Evolutionary conservation across 208 protist genomes (phyloP).

Genomic region (Trypanosoma boissoni): DNA sequence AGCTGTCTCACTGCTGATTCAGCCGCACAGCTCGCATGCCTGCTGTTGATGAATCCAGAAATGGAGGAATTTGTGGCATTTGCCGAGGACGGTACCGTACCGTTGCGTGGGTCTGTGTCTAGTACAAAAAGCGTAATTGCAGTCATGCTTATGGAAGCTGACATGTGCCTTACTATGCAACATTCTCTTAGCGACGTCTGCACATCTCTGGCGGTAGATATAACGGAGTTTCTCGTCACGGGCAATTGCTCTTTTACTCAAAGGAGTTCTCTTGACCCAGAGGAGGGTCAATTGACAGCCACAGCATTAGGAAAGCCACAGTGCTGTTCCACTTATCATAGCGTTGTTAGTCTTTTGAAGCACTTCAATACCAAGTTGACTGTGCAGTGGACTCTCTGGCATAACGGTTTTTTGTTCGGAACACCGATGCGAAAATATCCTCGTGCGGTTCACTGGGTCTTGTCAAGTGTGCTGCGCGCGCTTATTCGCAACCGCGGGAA

Average conservation of each 20-base stretch:
- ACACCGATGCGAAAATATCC: constrained; percentile 21
- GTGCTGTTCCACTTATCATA: neutral
- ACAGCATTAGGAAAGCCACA: neutral
- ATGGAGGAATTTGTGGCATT: constrained; percentile 9
- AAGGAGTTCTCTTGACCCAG: neutral
- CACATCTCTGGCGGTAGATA: constrained; percentile 8
- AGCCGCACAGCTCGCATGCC: constrained; percentile 6
- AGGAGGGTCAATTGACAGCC: neutral
- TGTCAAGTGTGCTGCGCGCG: constrained; percentile 12
- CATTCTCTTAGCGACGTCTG: constrained; percentile 4
- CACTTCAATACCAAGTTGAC: constrained; percentile 16
- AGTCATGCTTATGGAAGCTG: neutral
- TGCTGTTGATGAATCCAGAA: constrained; percentile 22
- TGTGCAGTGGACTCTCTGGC: constrained; percentile 24
- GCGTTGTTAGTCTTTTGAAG: neutral
- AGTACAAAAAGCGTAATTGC: neutral
- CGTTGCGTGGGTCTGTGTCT: neutral
- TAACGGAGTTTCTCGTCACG: constrained; percentile 14
- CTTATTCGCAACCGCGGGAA: constrained; percentile 1
- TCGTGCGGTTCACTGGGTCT: constrained; percentile 5
- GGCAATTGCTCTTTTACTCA: constrained; percentile 1
- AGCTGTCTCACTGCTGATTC: constrained; percentile 1
- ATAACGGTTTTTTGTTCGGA: constrained; percentile 12
- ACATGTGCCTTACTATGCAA: no score
- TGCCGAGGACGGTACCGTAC: neutral